These are phyloP conservation scores for Westerdykella sp. DNA, from an alignment of 2,329 filamentous ascomycete species.

Conservation along the genomic window DNA sequence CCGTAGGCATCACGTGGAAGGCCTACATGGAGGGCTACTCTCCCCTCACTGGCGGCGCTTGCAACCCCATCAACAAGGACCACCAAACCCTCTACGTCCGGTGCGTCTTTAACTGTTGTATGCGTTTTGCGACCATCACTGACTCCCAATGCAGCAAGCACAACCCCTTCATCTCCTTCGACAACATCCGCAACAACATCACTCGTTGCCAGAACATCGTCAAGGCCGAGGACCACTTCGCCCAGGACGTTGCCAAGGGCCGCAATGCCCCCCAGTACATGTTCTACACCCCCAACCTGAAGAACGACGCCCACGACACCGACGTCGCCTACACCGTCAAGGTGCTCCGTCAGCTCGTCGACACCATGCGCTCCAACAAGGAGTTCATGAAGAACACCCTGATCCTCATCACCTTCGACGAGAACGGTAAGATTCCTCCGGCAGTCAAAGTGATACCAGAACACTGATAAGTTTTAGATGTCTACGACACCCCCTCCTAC, in stretches of 20 bases:
- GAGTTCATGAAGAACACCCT: conserved; percentile 72
- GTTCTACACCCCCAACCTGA: conserved; percentile 59
- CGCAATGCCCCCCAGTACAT: conserved; percentile 21
- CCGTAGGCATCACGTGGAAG: conserved; percentile 36
- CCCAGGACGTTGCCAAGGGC: too few relatives aligned
- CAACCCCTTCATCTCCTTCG: conserved; percentile 66
- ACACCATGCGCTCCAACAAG: conserved; percentile 61
- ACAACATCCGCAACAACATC: conserved; percentile 65
- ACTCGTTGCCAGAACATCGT: too few relatives aligned
- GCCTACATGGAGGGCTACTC: conserved; percentile 71
- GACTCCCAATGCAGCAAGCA: conserved; percentile 57
- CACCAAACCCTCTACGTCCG: conserved; percentile 46
- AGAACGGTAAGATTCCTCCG: conserved; percentile 43
- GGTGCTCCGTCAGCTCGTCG: conserved; percentile 64
- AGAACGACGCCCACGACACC: conserved; percentile 67
- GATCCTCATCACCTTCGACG: conserved; percentile 71
- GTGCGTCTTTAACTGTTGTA: conserved; percentile 62
- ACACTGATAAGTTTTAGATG: too few relatives aligned
- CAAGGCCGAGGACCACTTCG: too few relatives aligned
- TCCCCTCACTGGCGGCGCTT: conserved; percentile 62
- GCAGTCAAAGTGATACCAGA: too few relatives aligned
- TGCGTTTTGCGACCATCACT: conserved; percentile 59
- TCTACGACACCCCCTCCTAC: too few relatives aligned
- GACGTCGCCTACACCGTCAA: conserved; percentile 60
- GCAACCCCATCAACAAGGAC: conserved; percentile 58